Base-by-base conservation (phyloP, 2,329 filamentous ascomycete genomes). In the Trichoderma aggressivum region DNA sequence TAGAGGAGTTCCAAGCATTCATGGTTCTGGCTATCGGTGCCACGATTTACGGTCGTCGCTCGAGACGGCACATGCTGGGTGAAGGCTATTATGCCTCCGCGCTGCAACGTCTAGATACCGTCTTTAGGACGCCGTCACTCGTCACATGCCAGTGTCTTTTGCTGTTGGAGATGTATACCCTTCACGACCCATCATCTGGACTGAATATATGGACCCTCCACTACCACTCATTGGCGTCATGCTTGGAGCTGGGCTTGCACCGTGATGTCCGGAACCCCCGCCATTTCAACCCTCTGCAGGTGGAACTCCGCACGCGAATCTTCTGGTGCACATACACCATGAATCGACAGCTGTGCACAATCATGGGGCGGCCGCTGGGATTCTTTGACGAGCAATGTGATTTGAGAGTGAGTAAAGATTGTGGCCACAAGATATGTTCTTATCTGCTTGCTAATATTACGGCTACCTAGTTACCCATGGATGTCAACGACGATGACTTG, bases 361-460 rank as follows among this genome's bases (percentile, higher is more conserved):
- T 86, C 78, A 86, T 88, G 85, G 86, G 86, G 0, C 80, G 86
- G 1, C 86, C 86, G 0, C 86, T 88, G 64, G 86, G 86, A 0
- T 74, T 88, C 2, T 79, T 86, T 59, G 86, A 88, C 59, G 86
- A 88, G 73, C 86, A 84, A 0, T 87, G 86, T 53, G 86, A 88
- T 18, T 77, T 87, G 18, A 77, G 85, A 28, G 68, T 70, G 28
- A 43, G 68, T 59, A 21, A 1, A 12, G 16, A 16, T 7, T 11
- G 18, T 24, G 6, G n/a, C n/a, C 32, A 3, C 12, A 2, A 39
- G 5, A 2, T n/a, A n/a, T n/a, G 2, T 50, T 50, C n/a, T 50
- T 47, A 11, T 55, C 8, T 34, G 21, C 50, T 12, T 34, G 21
- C 50, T 65, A 43, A 85, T 86, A 73, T 75, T 80, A 74, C 2